phyloP scores from a whole-genome alignment of 352 stramenopile genomes.

The Phytopythium chamaehyphon region DNA sequence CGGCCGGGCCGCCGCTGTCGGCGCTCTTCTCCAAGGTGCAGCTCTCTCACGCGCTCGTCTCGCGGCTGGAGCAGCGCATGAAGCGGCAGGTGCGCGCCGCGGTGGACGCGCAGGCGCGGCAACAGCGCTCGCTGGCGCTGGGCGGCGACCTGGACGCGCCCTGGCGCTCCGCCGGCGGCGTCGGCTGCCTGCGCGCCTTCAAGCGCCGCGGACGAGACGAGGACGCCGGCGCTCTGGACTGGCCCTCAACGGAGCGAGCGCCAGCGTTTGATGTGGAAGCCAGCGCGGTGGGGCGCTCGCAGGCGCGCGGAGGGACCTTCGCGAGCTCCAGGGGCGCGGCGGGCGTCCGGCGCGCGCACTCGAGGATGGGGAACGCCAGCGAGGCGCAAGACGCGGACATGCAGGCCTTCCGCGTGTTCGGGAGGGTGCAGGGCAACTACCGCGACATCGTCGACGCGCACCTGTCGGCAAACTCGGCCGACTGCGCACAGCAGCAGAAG shows the following conservation, averaged over 20 bases:
- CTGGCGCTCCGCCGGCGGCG: conserved; percentile 30
- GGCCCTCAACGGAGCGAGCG: conserved; percentile 6
- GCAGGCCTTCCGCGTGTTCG: conserved; percentile 42
- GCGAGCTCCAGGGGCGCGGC: conserved; percentile 12
- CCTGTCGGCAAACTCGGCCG: conserved; percentile 24
- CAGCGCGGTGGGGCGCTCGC: too few species aligned
- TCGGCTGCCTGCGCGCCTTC: conserved; percentile 39
- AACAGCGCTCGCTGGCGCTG: conserved; percentile 8
- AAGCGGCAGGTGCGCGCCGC: conserved; percentile 41
- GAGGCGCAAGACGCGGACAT: conserved; percentile 16
- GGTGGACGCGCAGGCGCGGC: conserved; percentile 21
- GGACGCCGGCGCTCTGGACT: conserved; percentile 16
- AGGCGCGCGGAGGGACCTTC: neutral
- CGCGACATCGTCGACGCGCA: conserved; percentile 41
- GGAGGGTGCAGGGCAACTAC: conserved; percentile 45
- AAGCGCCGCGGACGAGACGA: conserved; percentile 28
- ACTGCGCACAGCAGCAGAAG: conserved; percentile 41
- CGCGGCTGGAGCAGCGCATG: conserved; percentile 33
- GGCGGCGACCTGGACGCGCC: conserved; percentile 27
- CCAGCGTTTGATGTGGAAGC: neutral
- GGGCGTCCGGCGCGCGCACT: neutral
- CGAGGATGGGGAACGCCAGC: neutral
- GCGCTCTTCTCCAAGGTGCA: conserved; percentile 23
- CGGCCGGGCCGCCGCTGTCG: conserved; percentile 7
- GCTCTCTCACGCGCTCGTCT: conserved; percentile 18